phyloP scores from a whole-genome alignment of 345 rosid species.

The Salix arbutifolia region DNA sequence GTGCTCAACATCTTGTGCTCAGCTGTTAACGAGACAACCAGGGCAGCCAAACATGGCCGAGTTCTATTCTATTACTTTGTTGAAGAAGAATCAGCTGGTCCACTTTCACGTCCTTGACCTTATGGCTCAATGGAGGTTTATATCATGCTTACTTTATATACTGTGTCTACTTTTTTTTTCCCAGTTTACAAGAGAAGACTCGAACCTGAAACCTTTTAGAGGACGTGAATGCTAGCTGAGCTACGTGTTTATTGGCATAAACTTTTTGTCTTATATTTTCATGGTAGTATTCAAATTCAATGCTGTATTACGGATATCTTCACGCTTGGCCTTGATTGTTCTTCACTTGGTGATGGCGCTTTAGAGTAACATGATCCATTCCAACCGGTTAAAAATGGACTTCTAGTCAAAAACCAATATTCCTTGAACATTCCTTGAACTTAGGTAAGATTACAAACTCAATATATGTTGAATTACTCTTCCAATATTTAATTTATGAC shows the following conservation, averaged over 20 bases:
- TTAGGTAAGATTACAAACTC: slow-evolving; percentile 6
- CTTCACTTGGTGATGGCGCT: slow-evolving; percentile 38
- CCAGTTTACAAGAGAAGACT: background rate
- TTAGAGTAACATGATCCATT: slow-evolving; percentile 40
- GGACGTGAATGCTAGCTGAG: background rate
- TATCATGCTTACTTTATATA: background rate
- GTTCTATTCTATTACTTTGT: slow-evolving; percentile 34
- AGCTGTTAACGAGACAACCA: slow-evolving; percentile 30
- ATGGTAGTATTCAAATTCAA: no score
- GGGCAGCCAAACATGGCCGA: slow-evolving; percentile 36
- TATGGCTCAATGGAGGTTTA: slow-evolving; percentile 34
- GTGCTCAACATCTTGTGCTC: slow-evolving; percentile 20
- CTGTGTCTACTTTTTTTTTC: background rate
- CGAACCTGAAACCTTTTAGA: background rate
- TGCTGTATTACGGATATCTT: no score
- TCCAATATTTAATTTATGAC: no score
- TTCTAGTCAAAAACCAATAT: slow-evolving; percentile 25
- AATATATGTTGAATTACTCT: background rate
- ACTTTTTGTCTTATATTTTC: background rate
- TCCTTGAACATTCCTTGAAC: slow-evolving; percentile 26
- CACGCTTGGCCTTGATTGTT: slow-evolving; percentile 36
- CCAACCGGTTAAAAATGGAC: slow-evolving; percentile 27
- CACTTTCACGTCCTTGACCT: slow-evolving; percentile 24
- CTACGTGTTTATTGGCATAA: background rate
- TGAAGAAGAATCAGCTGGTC: slow-evolving; percentile 19